Conservation (phyloP, 139 green algal species). For the Astrephomene gubernaculifera region DNA sequence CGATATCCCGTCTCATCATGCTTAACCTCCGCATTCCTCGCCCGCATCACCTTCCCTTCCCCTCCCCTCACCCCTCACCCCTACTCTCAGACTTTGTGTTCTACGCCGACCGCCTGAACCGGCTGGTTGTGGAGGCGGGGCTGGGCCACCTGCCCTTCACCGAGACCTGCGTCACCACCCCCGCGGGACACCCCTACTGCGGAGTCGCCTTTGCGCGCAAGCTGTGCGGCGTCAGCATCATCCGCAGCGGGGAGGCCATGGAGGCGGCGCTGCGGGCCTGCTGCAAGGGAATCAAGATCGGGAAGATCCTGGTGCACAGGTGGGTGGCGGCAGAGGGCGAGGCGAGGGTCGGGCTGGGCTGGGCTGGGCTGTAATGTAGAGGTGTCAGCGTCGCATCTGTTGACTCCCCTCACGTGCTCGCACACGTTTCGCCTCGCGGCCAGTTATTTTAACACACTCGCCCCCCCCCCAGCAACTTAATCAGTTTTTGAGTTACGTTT, state of each 20-base stretch:
- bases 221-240: constrained; percentile 95
- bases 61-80: background rate
- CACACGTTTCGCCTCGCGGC: too few species aligned
- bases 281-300: constrained; percentile 98
- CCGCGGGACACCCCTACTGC: constrained; percentile 79
- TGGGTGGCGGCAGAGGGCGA: background rate
- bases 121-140: constrained; percentile 82
- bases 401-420: too few species aligned
- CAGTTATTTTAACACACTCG: too few species aligned
- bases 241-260: constrained; percentile 92
- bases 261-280: constrained; percentile 95
- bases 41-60: too few species aligned
- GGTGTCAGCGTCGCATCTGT: too few species aligned
- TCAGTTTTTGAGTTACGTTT: too few species aligned
- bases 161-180: constrained; percentile 85
- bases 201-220: constrained; percentile 92
- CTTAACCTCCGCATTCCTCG: too few species aligned
- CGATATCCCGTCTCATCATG: too few species aligned
- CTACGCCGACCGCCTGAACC: constrained; percentile 91
- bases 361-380: too few species aligned
- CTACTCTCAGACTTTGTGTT: constrained; percentile 92
- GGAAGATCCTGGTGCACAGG: constrained; percentile 93
- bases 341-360: background rate
- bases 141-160: constrained; percentile 94
- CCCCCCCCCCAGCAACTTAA: too few species aligned